Conservation (phyloP, 1,139 yeast genomes). For the Candida pseudoviswanathii region DNA sequence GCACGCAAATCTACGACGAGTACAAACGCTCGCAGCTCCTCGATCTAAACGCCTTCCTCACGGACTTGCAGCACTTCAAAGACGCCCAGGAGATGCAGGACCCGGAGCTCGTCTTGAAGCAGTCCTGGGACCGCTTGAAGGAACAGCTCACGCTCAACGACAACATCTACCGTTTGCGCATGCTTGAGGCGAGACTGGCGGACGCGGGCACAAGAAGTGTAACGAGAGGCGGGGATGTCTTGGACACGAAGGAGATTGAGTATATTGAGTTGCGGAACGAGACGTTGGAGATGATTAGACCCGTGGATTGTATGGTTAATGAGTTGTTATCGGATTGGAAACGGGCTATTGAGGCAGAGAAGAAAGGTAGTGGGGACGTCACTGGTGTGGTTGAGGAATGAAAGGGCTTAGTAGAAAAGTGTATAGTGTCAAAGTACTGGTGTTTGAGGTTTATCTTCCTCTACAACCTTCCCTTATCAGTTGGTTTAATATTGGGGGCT, state of each 20-base stretch:
- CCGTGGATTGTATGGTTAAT: not conserved
- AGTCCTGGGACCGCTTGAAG: not conserved
- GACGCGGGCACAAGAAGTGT: not conserved
- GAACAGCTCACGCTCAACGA: not conserved
- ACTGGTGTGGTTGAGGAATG: too few relatives aligned
- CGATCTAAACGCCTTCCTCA: not conserved
- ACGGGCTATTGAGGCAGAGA: not conserved
- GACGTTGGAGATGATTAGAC: not conserved
- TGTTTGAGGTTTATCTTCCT: not conserved
- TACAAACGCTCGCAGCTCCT: not conserved
- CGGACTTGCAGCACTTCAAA: not conserved
- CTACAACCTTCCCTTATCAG: not conserved
- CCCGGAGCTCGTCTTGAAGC: not conserved
- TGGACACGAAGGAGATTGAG: not conserved
- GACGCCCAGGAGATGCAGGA: not conserved
- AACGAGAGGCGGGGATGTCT: not conserved
- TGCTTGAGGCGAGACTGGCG: not conserved
- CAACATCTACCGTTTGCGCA: constrained; percentile 2
- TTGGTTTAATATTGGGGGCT: not conserved
- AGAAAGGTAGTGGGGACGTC: not conserved
- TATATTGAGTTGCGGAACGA: not conserved
- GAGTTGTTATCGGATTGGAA: not conserved
- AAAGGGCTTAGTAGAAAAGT: too few relatives aligned
- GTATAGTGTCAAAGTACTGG: too few relatives aligned
- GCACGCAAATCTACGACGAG: not conserved